These are phyloP conservation scores for Wickerhamiella bombiphila DNA, from an alignment of 805 yeast genomes.

Conservation along the genomic window DNA sequence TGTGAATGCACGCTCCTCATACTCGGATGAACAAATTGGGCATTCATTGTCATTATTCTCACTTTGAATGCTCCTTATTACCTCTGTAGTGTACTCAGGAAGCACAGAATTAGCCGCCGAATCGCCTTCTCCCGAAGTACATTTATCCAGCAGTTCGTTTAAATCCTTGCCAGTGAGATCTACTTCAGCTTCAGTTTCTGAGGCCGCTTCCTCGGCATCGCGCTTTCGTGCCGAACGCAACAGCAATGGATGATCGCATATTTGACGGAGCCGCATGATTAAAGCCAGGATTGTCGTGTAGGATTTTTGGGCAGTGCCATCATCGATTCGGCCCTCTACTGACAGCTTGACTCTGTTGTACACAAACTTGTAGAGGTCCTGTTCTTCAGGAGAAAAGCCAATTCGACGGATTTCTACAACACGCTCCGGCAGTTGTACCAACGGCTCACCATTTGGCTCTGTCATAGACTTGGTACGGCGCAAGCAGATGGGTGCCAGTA, in stretches of 20 bases:
- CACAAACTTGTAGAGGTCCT: slow-evolving; percentile 50
- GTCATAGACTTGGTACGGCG: slow-evolving; percentile 81
- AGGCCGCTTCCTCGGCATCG: slow-evolving; percentile 6
- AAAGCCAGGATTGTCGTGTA: slow-evolving; percentile 74
- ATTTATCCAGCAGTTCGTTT: slow-evolving; percentile 10
- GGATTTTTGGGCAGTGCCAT: slow-evolving; percentile 54
- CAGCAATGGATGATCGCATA: slow-evolving; percentile 71
- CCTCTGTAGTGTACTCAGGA: slow-evolving; percentile 14
- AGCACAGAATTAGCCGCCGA: not conserved
- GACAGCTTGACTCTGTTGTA: slow-evolving; percentile 46
- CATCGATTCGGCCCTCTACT: slow-evolving; percentile 23
- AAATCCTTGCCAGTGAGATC: slow-evolving; percentile 19
- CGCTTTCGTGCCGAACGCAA: slow-evolving; percentile 24
- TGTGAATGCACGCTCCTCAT: slow-evolving; percentile 47
- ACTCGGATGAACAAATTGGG: slow-evolving; percentile 64
- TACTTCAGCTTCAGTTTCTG: slow-evolving; percentile 7
- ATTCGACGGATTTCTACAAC: slow-evolving; percentile 56
- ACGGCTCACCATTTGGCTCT: slow-evolving; percentile 43
- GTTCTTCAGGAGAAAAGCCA: slow-evolving; percentile 51
- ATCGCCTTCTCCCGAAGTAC: not conserved
- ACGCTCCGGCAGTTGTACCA: slow-evolving; percentile 66
- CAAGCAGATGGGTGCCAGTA: slow-evolving; percentile 66
- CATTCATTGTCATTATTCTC: slow-evolving; percentile 45
- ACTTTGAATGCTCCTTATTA: slow-evolving; percentile 16
- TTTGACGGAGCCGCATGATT: slow-evolving; percentile 69